Base-by-base conservation (phyloP, 1,139 yeast genomes). In the Scheffersomyces insectosa region DNA sequence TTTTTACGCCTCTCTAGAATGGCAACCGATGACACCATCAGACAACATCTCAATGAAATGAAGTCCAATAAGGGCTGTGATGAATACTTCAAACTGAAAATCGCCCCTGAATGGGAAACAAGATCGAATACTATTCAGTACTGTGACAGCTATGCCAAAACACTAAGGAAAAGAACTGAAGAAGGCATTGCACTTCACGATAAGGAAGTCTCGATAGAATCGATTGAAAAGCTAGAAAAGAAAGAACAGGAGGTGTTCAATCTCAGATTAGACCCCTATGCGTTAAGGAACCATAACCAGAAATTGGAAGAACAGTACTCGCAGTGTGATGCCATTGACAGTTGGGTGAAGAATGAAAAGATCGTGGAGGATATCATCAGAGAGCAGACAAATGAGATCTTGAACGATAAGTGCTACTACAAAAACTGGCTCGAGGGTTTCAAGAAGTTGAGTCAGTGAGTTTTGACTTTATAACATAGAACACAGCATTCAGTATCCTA, bases 181-280 rank as follows among this genome's bases (percentile, higher is more conserved):
- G 23, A 14, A n/a, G 34, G 23, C 15, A 31, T 31, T 20, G 23
- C 15, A 6, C 23, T 31, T 10, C 16, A 31, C 4, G n/a, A 31
- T n/a, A 20, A 31, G 10, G 23, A 31, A 5, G 10, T 11, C 6
- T 5, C 12, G 36, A 28, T 25, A 12, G 39, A 15, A 12, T 15
- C 35, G 13, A 27, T 25, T n/a, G 37, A 39, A 14, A 37, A 28
- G 31, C 28, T 30, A 4, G 39, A 42, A 9, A 31, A 34, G 6
- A 16, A 28, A 8, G 28, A 39, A 1, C 42, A 48, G 14, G 53
- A 52, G 30, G 20, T 20, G 15, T 63, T 63, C 42, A 72, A 72
- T 48, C 57, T 72, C 36, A 51, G 76, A 27, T 47, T 62, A 7
- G 76, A 73, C 47, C 79, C 79, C 0, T 73, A 73, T 44, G 77